Base-by-base conservation (phyloP, 768 basidiomycete species). In the Hydnomerulius pinastri region DNA sequence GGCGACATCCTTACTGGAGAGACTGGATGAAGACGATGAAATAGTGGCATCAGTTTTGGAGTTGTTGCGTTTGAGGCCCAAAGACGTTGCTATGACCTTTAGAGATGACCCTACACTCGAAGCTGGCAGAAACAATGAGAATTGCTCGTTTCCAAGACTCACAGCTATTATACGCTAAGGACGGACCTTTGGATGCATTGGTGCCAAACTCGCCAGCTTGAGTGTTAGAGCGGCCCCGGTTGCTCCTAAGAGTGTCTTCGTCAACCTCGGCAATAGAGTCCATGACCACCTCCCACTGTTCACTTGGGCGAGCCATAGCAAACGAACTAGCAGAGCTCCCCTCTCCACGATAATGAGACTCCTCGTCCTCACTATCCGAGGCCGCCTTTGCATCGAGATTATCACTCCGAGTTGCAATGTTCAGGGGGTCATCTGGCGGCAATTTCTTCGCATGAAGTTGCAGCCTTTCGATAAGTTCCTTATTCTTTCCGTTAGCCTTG, bases 241-340 rank as follows among this genome's bases (percentile, higher is more conserved):
- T 28, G 74, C 77, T 54, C 60, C 69, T 60, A 13, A 69, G 61
- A 5, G 56, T 55, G 32, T 62, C 63, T 54, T 88, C 86, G 29
- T 87, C 85, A 15, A 74, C 67, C 50, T 91, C 89, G 43, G 80
- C 73, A 30, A 87, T 91, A 51, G 81, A 80, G 46, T 92, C 90
- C 84, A 92, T 90, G n/a, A 91, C 81, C 51, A 92, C 72, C 62
- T 90, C 87, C 89, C 91, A 92, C 58, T 87, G 85, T 59, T 89
- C 86, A 60, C 87, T 88, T 0, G 86, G 86, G 36, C 87, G 77
- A 9, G 82, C 71, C 51, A 73, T 61, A 32, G 66, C 48, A 54
- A 39, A 17, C 53, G 54, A 39, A 10, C 13, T 40, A 0, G 54
- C 46, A 39, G 47, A 23, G 23, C 50, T 42, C n/a, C 46, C 46